Percentiles rank a stretch among this genome's conserved stretches.
Conservation (phyloP, 1,284 basidiomycete genomes). For the Porodaedalea pini region DNA sequence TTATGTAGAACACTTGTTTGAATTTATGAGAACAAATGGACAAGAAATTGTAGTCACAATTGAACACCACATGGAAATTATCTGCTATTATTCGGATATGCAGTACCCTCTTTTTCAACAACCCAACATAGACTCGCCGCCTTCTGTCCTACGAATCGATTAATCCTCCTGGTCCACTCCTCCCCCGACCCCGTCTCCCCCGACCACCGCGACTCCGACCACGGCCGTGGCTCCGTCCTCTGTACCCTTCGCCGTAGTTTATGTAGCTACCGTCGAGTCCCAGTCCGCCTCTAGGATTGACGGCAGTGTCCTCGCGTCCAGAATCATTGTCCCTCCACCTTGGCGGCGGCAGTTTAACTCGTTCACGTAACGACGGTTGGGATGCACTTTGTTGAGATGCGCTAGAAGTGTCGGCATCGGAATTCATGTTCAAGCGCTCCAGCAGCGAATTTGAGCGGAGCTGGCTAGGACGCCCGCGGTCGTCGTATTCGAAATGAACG, state of each 20-base stretch:
- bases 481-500: background rate
- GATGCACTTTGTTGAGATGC: background rate
- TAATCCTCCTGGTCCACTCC: background rate
- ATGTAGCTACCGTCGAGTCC: background rate
- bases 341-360: background rate
- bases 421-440: slow-evolving; percentile 15
- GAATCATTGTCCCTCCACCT: background rate
- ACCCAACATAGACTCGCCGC: no score
- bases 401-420: background rate
- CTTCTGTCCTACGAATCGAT: no score
- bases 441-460: slow-evolving; percentile 14
- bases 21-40: no score
- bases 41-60: no score
- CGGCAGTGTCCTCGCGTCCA: background rate
- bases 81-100: no score
- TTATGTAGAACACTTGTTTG: no score
- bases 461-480: slow-evolving; percentile 3
- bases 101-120: no score
- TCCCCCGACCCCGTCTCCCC: background rate
- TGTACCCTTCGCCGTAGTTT: background rate
- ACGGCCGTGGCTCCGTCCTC: background rate
- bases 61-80: no score
- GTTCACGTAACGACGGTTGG: slow-evolving; percentile 4
- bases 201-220: slow-evolving; percentile 2
- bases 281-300: background rate